These are phyloP conservation scores for Blastobotrys mokoenaii DNA, from an alignment of 805 yeast genomes.

Conservation along the genomic window DNA sequence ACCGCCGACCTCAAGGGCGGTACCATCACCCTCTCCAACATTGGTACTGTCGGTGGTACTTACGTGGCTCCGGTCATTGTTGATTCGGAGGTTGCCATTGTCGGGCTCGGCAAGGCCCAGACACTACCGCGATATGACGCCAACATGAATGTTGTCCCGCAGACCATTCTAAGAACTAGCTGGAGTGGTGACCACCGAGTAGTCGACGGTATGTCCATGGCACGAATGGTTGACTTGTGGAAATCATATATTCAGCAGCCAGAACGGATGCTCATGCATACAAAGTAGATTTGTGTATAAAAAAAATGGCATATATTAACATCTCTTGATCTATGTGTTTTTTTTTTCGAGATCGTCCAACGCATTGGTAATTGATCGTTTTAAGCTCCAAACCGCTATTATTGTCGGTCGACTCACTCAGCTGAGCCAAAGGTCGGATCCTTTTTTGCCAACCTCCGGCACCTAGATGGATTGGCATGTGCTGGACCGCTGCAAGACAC, in stretches of 20 bases:
- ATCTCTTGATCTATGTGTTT: too few relatives aligned
- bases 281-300: conserved; percentile 5
- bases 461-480: too few relatives aligned
- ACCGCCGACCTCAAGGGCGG: conserved; percentile 25
- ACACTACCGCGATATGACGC: conserved; percentile 23
- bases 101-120: conserved; percentile 25
- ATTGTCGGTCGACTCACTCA: too few relatives aligned
- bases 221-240: conserved; percentile 23
- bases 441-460: too few relatives aligned
- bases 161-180: conserved; percentile 22
- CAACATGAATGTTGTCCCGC: conserved; percentile 20
- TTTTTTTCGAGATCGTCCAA: too few relatives aligned
- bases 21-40: conserved; percentile 28
- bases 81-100: conserved; percentile 26
- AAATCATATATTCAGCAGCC: conserved; percentile 20
- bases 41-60: conserved; percentile 30
- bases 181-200: conserved; percentile 31
- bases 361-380: too few relatives aligned
- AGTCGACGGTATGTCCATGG: conserved; percentile 30
- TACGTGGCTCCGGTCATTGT: conserved; percentile 29
- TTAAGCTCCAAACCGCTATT: too few relatives aligned
- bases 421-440: too few relatives aligned
- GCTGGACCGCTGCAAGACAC: too few relatives aligned
- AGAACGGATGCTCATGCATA: conserved; percentile 14
- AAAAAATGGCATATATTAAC: neutral